These are phyloP conservation scores for Apiosordaria backusii DNA, from an alignment of 495 filamentous ascomycete genomes.

Conservation along the genomic window DNA sequence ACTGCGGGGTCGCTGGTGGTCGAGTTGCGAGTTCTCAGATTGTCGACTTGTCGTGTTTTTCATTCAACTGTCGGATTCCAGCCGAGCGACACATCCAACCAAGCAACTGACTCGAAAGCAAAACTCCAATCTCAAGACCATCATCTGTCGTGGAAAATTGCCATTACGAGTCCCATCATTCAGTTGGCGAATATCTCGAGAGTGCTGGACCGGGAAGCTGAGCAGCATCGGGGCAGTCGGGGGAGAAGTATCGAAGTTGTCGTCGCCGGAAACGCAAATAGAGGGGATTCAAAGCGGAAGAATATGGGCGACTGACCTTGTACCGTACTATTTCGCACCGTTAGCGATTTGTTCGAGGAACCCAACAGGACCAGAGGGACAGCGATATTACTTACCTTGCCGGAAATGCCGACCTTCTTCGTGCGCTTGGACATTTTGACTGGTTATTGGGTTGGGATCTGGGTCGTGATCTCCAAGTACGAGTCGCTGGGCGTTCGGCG, in stretches of 20 bases:
- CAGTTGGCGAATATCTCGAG: background rate
- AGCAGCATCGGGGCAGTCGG: background rate
- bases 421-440: constrained; percentile 94
- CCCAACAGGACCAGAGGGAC: background rate
- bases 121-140: background rate
- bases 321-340: constrained; percentile 50
- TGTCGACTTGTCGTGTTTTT: background rate
- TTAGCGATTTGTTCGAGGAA: constrained; percentile 16
- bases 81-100: background rate
- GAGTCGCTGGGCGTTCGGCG: constrained; percentile 23
- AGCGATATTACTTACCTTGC: constrained; percentile 41
- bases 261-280: constrained; percentile 5
- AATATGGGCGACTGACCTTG: constrained; percentile 44
- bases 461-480: constrained; percentile 21
- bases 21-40: background rate
- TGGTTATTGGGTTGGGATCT: constrained; percentile 28
- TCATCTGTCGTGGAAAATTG: background rate
- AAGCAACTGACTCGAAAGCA: background rate
- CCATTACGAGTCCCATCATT: background rate
- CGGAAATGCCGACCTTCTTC: constrained; percentile 91
- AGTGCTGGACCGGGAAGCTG: background rate
- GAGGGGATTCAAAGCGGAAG: constrained; percentile 13
- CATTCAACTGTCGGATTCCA: background rate
- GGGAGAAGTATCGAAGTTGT: constrained; percentile 7
- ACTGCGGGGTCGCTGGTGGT: background rate